Conservation (phyloP, 805 yeast species). For the Saturnispora sanitii region DNA sequence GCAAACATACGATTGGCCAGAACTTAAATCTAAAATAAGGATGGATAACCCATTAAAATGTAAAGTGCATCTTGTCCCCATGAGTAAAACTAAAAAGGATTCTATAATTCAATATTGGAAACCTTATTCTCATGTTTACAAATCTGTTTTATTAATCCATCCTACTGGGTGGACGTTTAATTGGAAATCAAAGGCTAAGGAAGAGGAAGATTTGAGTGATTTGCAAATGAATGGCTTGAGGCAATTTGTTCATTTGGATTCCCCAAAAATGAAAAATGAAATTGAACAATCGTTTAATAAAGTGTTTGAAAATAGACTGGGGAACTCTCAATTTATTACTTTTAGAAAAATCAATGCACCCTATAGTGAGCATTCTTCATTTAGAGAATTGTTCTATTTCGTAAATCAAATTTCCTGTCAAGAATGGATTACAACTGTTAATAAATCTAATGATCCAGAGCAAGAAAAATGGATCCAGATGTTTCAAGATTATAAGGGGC, state of each 20-base stretch:
- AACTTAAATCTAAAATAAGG: constrained; percentile 29
- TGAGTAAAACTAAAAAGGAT: constrained; percentile 43
- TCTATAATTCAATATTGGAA: constrained; percentile 42
- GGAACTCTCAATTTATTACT: constrained; percentile 11
- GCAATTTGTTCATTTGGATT: constrained; percentile 11
- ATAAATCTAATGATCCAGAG: constrained; percentile 20
- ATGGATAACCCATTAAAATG: constrained; percentile 37
- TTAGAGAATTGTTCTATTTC: constrained; percentile 64
- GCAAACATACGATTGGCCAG: constrained; percentile 36
- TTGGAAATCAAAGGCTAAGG: neutral
- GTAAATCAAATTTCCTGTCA: constrained; percentile 41
- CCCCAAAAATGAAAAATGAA: neutral
- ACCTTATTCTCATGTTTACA: constrained; percentile 36
- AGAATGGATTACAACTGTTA: constrained; percentile 73
- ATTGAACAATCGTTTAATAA: constrained; percentile 5
- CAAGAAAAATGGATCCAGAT: constrained; percentile 1
- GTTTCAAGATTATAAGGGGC: neutral
- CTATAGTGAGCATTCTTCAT: constrained; percentile 91
- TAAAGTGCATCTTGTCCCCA: constrained; percentile 64
- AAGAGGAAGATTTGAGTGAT: neutral
- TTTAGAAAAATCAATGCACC: constrained; percentile 35
- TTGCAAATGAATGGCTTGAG: constrained; percentile 5
- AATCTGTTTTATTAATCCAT: constrained; percentile 56
- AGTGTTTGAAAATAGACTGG: constrained; percentile 8
- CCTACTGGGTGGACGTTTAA: constrained; percentile 91